Percentiles rank a stretch among this genome's conserved stretches.
phyloP scores from a whole-genome alignment of 305 asterid genomes.

The Nicotiana rustica region DNA sequence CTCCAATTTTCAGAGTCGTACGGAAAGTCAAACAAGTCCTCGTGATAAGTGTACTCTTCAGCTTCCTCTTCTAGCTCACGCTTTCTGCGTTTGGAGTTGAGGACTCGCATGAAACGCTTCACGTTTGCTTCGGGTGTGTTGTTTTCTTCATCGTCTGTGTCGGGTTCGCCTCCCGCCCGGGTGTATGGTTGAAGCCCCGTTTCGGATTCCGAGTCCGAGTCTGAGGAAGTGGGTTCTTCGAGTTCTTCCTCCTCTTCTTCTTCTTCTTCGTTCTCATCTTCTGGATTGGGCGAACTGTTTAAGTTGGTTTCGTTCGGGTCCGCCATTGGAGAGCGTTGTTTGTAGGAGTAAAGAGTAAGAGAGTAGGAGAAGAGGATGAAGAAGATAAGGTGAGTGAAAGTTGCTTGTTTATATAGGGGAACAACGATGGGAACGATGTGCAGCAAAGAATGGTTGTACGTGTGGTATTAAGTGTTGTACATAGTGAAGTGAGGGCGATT shows the following conservation, averaged over 20 bases:
- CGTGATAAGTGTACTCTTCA: constrained; percentile 35
- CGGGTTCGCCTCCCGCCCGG: constrained; percentile 48
- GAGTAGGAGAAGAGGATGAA: not conserved
- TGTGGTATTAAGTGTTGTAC: not conserved
- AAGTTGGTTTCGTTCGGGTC: not conserved
- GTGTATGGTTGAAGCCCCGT: constrained; percentile 38
- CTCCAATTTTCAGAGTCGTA: constrained; percentile 85
- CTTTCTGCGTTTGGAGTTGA: constrained; percentile 54
- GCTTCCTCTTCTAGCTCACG: constrained; percentile 57
- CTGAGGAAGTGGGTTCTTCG: constrained; percentile 43
- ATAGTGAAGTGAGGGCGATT: not conserved
- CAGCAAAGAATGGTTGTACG: not conserved
- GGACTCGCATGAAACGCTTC: constrained; percentile 46
- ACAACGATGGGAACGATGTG: not conserved
- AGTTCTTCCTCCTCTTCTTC: constrained; percentile 30
- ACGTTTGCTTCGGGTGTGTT: constrained; percentile 62
- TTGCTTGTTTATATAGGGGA: not conserved
- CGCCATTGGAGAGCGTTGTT: constrained; percentile 34
- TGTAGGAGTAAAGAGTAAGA: not conserved
- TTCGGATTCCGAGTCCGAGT: constrained; percentile 48
- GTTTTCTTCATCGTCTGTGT: constrained; percentile 43
- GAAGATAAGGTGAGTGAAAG: constrained; percentile 41
- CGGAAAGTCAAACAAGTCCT: constrained; percentile 75
- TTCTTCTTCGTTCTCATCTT: constrained; percentile 28
- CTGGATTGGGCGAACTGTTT: constrained; percentile 30